Conservation (phyloP, 768 basidiomycete genomes). For the Calvatia gigantea region DNA sequence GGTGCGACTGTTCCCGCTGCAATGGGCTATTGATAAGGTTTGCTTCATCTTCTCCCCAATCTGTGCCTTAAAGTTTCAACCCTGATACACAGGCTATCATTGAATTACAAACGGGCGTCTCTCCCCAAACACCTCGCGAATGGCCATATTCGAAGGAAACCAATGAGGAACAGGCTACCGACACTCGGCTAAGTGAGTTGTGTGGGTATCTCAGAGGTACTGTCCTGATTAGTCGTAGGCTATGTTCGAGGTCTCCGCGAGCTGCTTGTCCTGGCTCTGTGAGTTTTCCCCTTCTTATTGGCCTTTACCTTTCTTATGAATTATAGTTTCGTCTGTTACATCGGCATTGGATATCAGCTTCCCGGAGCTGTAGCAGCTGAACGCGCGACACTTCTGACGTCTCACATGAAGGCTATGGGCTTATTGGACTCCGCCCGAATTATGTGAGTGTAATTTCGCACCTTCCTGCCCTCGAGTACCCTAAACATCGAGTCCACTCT, state of each 20-base stretch:
- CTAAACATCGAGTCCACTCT: constrained; percentile 24
- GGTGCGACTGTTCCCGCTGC: constrained; percentile 62
- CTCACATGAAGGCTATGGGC: constrained; percentile 81
- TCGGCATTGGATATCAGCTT: constrained; percentile 76
- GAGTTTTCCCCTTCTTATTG: constrained; percentile 18
- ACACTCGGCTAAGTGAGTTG: constrained; percentile 53
- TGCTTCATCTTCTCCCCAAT: constrained; percentile 16
- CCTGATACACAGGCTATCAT: constrained; percentile 56
- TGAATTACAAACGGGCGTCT: constrained; percentile 56
- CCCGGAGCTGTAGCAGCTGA: constrained; percentile 69
- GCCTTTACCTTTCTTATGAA: neutral
- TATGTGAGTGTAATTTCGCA: constrained; percentile 32
- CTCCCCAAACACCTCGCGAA: constrained; percentile 56
- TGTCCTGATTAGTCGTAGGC: constrained; percentile 32
- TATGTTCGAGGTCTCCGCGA: constrained; percentile 60
- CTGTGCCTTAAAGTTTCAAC: neutral
- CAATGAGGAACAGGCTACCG: constrained; percentile 55
- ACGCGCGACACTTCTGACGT: constrained; percentile 58
- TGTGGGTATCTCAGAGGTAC: neutral
- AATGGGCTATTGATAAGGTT: constrained; percentile 75
- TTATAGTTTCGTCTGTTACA: constrained; percentile 60
- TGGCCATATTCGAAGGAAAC: constrained; percentile 73
- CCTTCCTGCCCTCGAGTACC: neutral
- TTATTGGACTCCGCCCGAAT: constrained; percentile 67
- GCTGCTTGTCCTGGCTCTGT: constrained; percentile 68